These are phyloP conservation scores for Pachysandra terminalis DNA, from an alignment of 164 flowering plant species.

Conservation along the genomic window DNA sequence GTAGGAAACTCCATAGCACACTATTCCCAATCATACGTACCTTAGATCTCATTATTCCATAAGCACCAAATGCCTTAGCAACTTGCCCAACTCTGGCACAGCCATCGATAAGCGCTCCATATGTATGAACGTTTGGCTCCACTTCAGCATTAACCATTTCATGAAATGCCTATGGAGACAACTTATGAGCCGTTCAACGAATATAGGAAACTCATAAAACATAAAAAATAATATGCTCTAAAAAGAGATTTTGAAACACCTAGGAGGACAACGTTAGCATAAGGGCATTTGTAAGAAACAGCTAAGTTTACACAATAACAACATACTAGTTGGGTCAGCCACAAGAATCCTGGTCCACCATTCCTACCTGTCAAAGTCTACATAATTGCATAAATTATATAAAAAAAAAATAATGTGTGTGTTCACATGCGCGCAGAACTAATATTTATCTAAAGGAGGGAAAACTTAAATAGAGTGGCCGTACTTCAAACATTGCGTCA, in stretches of 20 bases:
- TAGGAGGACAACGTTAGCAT: not conserved
- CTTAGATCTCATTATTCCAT: slow-evolving; percentile 95
- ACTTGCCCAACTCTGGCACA: slow-evolving; percentile 96
- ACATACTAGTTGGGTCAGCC: no score
- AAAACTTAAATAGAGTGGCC: slow-evolving; percentile 7
- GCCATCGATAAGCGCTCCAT: slow-evolving; percentile 96
- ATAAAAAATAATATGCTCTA: not conserved
- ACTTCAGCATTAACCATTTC: slow-evolving; percentile 90
- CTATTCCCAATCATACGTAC: slow-evolving; percentile 36
- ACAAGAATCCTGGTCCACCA: no score
- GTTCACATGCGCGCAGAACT: not conserved
- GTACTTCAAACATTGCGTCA: slow-evolving; percentile 92
- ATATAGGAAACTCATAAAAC: not conserved
- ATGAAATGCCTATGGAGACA: slow-evolving; percentile 67
- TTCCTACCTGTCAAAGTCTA: no score
- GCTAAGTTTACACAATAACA: not conserved
- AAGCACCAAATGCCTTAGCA: slow-evolving; percentile 96
- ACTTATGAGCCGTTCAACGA: slow-evolving; percentile 14
- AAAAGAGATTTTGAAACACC: not conserved
- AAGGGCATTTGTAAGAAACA: not conserved
- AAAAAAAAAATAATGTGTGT: no score
- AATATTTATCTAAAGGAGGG: not conserved
- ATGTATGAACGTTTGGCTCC: slow-evolving; percentile 88
- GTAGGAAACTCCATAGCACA: not conserved
- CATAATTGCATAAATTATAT: no score